Evolutionary conservation across 805 yeast species (phyloP).

Genomic region (Gaillardinia entomophila): DNA sequence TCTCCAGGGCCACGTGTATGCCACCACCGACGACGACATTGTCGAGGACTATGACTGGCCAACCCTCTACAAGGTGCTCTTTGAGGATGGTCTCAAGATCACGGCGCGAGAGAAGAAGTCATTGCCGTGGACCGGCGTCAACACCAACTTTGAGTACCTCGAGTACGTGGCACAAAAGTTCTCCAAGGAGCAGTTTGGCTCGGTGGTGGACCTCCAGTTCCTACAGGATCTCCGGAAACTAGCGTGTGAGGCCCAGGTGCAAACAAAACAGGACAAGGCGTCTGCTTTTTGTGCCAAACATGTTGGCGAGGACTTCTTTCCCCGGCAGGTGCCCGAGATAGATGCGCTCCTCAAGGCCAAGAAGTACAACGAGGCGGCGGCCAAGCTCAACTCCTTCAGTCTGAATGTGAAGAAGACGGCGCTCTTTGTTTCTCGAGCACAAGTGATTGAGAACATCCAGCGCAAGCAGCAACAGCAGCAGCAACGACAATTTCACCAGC

Average conservation of each 20-base stretch:
- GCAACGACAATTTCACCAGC: constrained; percentile 37
- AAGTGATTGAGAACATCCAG: constrained; percentile 20
- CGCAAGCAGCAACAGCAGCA: constrained; percentile 26
- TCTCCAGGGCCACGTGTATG: constrained; percentile 21
- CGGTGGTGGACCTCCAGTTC: constrained; percentile 15
- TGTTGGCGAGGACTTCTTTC: constrained; percentile 26
- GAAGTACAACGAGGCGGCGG: constrained; percentile 34
- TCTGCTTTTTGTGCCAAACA: constrained; percentile 16
- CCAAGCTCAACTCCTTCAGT: constrained; percentile 26
- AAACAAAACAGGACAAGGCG: constrained; percentile 13
- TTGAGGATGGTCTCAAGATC: constrained; percentile 18
- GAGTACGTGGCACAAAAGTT: constrained; percentile 28
- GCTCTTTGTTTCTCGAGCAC: constrained; percentile 28
- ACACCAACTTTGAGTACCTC: constrained; percentile 40
- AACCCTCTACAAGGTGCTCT: constrained; percentile 18
- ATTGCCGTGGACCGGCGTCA: constrained; percentile 22
- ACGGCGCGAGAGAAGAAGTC: constrained; percentile 19
- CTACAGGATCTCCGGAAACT: constrained; percentile 28
- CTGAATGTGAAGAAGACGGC: constrained; percentile 33
- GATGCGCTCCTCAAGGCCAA: constrained; percentile 29
- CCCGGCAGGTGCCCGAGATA: constrained; percentile 29
- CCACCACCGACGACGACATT: constrained; percentile 11
- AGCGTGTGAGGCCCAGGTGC: constrained; percentile 35
- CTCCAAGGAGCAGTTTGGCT: constrained; percentile 10
- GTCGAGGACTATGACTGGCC: constrained; percentile 13